Evolutionary conservation across 495 filamentous ascomycete species (phyloP), one percentile per base, ranked within the genome.

Genomic region (Trypethelium eluteriae): DNA sequence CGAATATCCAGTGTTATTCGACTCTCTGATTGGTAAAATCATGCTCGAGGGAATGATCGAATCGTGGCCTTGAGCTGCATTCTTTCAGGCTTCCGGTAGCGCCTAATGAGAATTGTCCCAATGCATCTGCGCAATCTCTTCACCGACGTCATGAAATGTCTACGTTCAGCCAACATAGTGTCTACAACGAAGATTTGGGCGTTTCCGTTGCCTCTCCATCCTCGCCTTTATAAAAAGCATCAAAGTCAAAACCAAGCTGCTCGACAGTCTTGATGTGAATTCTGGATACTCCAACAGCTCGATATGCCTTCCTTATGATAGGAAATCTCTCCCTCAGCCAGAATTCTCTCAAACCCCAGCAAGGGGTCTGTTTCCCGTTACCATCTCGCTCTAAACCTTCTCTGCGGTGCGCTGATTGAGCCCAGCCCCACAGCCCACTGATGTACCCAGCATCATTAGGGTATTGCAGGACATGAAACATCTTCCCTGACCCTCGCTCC

Each of bases 391-490:
- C 75, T 16, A 85, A 72, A 4, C 32, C 61, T 64, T 66, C 70
- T 35, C 73, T 78, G 38, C 68, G 47, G 14, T 70, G 59, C 18
- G 88, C 86, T 53, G 70, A 68, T 6, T 70, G 44, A 0, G 87
- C 81, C 86, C 88, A 88, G 16, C 83, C 81, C 66, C 88, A 79
- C 9, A 93, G 64, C 63, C 80, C 75, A 70, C 96, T 92, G 72
- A 96, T 84, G 66, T 95, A 95, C 10, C 88, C 81, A 0, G 83
- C 88, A 75, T 97, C 93, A 62, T 83, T 80, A 0, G 90, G 89
- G 71, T 86, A 94, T 2, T 81, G 80, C 35, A 96, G 79, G 5
- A 86, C 64, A 69, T 91, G 88, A 66, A 91, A 92, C 9, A 64
- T 56, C 64, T 77, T 82, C 3, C 81, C 83, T 57, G 74, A 71